Evolutionary conservation across 106 monocot species (phyloP), one percentile per base, ranked within the genome.

Genomic region (Apostasia ramifera): DNA sequence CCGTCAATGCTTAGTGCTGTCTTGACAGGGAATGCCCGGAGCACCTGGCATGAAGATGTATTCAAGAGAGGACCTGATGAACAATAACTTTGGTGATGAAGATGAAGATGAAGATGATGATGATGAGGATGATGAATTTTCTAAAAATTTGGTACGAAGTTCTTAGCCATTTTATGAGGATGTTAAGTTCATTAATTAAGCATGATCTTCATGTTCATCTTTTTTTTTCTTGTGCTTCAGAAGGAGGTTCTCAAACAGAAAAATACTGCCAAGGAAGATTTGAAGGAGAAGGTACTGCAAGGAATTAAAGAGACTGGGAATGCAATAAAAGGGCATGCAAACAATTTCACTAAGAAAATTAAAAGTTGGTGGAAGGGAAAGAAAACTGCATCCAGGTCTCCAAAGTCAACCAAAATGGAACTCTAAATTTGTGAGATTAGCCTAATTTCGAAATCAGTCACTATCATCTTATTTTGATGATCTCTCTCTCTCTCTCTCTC

Each of bases 31-130:
- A 44, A 89, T 97, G 82, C 97, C 97, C 11, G 97, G 97, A 68
- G 92, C 89, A 75, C 97, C 92, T 49, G 73, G 63, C 68, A 97
- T 97, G 97, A 92, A 97, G 72, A 97, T 97, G 97, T 97, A 84
- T 63, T 97, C 97, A 0, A 89, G 77, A 75, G 97, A 97, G 1
- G 92, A 92, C 69, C 59, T 97, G 72, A 76, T 97, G 80, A 92
- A 85, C 70, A 91, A 92, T 55, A 88, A 83, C 8, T 81, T 87
- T 67, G 84, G 79, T 40, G 66, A 37, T 71, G 89, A 75, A 1
- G 83, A 81, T 49, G 85, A 79, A 55, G 91, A 86, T 1, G 88
- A 80, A 7, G 87, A 88, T 40, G 89, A 94, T 40, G 83, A 86
- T 40, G 81, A 75, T 1, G 87, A 89, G 3, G 83, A 87, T 13